A percentile compares a stretch with the other conserved stretches of the same genome.
These are phyloP conservation scores for Clavispora vitiphila DNA, from an alignment of 805 yeast species.

Conservation along the genomic window DNA sequence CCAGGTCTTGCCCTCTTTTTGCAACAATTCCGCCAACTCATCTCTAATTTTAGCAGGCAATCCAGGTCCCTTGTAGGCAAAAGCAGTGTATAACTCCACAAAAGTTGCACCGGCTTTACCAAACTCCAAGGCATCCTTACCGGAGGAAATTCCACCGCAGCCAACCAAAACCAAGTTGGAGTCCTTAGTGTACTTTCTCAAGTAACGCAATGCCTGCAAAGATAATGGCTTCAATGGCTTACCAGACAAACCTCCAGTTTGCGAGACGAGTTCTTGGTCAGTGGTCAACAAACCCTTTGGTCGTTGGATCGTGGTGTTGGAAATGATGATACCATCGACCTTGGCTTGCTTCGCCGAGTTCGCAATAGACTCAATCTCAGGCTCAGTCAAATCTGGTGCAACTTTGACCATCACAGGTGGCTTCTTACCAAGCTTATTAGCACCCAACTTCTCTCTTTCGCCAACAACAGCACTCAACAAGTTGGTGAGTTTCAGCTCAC, in stretches of 20 bases:
- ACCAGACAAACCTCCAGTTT: conserved; percentile 92
- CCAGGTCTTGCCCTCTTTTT: conserved; percentile 81
- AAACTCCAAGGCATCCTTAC: conserved; percentile 85
- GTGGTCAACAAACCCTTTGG: conserved; percentile 57
- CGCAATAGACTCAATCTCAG: conserved; percentile 79
- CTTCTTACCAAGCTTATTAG: conserved; percentile 37
- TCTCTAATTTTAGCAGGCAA: conserved; percentile 46
- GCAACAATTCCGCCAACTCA: conserved; percentile 44
- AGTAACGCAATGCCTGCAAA: conserved; percentile 60
- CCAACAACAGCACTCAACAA: conserved; percentile 61
- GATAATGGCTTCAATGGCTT: conserved; percentile 80
- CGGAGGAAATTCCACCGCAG: conserved; percentile 89
- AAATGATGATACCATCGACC: conserved; percentile 87
- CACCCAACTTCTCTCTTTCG: conserved; percentile 54
- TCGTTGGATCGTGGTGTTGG: conserved; percentile 87
- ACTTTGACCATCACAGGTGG: conserved; percentile 89
- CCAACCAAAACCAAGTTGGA: conserved; percentile 75
- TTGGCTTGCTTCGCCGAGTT: conserved; percentile 68
- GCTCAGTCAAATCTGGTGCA: conserved; percentile 86
- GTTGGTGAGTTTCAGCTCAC: conserved; percentile 63
- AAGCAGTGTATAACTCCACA: conserved; percentile 81
- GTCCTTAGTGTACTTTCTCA: conserved; percentile 74
- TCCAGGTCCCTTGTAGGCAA: conserved; percentile 92
- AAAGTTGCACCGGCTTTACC: conserved; percentile 93
- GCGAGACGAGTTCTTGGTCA: conserved; percentile 35